Evolutionary conservation across 2,329 filamentous ascomycete species (phyloP).

Genomic region (Pseudocercospora vitis): DNA sequence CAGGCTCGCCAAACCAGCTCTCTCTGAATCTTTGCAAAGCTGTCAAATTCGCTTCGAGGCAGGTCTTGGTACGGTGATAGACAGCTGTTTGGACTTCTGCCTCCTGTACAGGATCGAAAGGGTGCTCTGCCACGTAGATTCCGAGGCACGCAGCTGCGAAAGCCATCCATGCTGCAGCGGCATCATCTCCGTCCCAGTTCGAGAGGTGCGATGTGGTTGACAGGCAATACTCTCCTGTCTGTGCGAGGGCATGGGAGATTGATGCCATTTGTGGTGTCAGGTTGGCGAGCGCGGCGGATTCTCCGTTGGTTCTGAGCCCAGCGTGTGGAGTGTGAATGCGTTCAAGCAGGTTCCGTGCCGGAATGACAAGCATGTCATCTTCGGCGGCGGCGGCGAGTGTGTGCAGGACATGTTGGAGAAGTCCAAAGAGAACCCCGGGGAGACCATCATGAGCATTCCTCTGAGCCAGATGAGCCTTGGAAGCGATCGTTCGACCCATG

Average conservation of each 20-base stretch:
- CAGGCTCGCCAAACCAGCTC: constrained; percentile 65
- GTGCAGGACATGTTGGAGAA: constrained; percentile 39
- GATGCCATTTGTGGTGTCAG: not conserved
- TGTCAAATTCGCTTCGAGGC: constrained; percentile 58
- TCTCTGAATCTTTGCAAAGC: constrained; percentile 66
- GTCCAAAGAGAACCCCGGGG: constrained; percentile 30
- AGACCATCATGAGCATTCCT: constrained; percentile 36
- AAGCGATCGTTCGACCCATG: constrained; percentile 40
- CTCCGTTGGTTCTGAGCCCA: not conserved
- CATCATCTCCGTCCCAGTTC: not conserved
- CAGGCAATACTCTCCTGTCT: not conserved
- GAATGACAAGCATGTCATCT: not conserved
- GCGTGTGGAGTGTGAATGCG: not conserved
- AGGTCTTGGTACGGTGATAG: constrained; percentile 56
- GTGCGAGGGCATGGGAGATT: constrained; percentile 8
- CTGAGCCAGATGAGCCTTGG: constrained; percentile 39
- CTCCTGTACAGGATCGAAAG: constrained; percentile 74
- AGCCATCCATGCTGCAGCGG: constrained; percentile 66
- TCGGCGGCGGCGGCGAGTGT: constrained; percentile 9
- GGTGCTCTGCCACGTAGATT: constrained; percentile 81
- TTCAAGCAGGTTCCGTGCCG: constrained; percentile 3
- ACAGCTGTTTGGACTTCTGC: constrained; percentile 63
- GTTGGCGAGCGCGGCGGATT: not conserved
- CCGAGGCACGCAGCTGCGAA: constrained; percentile 72
- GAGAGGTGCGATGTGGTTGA: not conserved